A percentile compares a stretch with the other conserved stretches of the same genome.
Conservation (phyloP, 148 eudicot species). For the Rhododendron williamsianum region DNA sequence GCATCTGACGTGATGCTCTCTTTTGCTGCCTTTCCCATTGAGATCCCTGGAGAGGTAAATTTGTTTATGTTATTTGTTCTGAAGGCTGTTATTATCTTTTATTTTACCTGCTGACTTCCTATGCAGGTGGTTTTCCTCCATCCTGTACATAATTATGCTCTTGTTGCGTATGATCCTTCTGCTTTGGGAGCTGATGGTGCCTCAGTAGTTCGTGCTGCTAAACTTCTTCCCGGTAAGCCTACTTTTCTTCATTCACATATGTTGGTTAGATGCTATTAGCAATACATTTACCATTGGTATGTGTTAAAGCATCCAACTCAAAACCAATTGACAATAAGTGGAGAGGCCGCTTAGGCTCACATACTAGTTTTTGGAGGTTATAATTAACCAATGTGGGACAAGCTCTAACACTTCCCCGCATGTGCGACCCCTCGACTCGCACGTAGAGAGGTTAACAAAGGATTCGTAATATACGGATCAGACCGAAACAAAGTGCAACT, state of each 20-base stretch:
- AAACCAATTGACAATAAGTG: background rate
- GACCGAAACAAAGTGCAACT: too few species aligned
- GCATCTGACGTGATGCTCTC: conserved; percentile 90
- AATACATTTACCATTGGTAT: background rate
- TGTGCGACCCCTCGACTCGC: too few species aligned
- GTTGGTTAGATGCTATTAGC: background rate
- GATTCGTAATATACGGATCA: too few species aligned
- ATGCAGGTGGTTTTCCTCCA: conserved; percentile 92
- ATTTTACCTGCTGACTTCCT: conserved; percentile 11
- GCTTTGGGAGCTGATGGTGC: conserved; percentile 79
- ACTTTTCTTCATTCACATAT: background rate
- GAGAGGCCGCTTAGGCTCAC: background rate
- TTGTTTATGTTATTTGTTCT: background rate
- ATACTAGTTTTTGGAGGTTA: background rate
- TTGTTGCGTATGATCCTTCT: conserved; percentile 88
- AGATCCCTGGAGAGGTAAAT: conserved; percentile 89
- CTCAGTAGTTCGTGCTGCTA: conserved; percentile 81
- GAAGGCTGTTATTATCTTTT: background rate
- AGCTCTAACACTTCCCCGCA: too few species aligned
- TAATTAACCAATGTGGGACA: too few species aligned
- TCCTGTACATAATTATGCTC: conserved; percentile 90
- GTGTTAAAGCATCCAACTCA: background rate
- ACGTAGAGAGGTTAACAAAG: too few species aligned
- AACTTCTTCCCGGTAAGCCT: conserved; percentile 73
- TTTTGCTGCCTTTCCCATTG: conserved; percentile 94